Percentiles rank a stretch among this genome's conserved stretches.
Conservation (phyloP, 768 basidiomycete genomes). For the Phanerochaete carnosa region DNA sequence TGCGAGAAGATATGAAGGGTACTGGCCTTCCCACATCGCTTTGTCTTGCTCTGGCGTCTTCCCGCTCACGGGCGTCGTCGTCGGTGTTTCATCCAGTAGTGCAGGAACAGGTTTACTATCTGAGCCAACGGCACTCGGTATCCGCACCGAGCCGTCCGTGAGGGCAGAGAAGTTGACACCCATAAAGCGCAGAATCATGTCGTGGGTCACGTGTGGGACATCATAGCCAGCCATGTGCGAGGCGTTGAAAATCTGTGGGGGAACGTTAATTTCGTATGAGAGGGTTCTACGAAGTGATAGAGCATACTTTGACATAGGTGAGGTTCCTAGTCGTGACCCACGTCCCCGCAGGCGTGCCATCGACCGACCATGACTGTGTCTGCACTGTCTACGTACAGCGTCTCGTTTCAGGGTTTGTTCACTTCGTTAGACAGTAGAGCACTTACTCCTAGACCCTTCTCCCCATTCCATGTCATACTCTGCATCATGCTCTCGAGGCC, state of each 20-base stretch:
- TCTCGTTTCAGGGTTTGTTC: background rate
- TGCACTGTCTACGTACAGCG: conserved; percentile 50
- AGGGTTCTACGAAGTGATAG: background rate
- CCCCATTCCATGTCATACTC: conserved; percentile 82
- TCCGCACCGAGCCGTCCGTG: conserved; percentile 73
- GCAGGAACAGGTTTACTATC: conserved; percentile 63
- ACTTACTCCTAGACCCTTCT: conserved; percentile 77
- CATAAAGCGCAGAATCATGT: conserved; percentile 99
- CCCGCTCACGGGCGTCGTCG: conserved; percentile 35
- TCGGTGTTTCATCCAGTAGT: conserved; percentile 37
- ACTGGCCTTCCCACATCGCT: conserved; percentile 87
- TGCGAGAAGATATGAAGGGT: background rate
- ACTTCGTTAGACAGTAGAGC: background rate
- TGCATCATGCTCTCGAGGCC: conserved; percentile 87
- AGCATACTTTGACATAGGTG: conserved; percentile 83
- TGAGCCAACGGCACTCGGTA: conserved; percentile 78
- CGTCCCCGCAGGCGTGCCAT: conserved; percentile 75
- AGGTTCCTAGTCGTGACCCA: conserved; percentile 90
- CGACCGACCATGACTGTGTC: conserved; percentile 73
- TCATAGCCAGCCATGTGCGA: conserved; percentile 97
- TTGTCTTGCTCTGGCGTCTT: conserved; percentile 77
- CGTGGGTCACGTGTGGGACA: conserved; percentile 82
- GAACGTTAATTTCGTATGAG: background rate
- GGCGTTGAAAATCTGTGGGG: conserved; percentile 79
- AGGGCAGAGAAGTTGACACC: conserved; percentile 82